Percentiles rank a stretch among this genome's conserved stretches.
Conservation (phyloP, 306 rosid genomes). For the Vigna unguiculata region DNA sequence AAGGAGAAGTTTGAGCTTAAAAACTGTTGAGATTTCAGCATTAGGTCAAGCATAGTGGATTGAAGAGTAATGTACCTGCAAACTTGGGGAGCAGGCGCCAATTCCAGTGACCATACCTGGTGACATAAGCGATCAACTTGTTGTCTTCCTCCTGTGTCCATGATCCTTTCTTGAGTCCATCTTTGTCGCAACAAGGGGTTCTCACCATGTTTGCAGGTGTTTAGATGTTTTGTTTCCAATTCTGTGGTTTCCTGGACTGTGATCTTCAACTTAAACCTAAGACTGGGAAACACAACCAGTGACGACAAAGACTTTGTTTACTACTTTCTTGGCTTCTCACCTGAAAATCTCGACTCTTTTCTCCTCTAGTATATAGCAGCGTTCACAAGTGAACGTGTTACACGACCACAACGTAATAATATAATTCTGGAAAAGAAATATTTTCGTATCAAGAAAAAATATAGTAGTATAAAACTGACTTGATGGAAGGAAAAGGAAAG, state of each 20-base stretch:
- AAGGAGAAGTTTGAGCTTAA: too few species aligned
- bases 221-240: not conserved
- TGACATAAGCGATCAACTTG: constrained; percentile 66
- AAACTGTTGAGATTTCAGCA: too few species aligned
- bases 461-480: not conserved
- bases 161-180: constrained; percentile 65
- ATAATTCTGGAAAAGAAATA: not conserved
- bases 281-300: not conserved
- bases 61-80: constrained; percentile 39
- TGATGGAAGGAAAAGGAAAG: not conserved
- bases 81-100: constrained; percentile 81
- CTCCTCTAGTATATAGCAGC: not conserved
- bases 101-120: constrained; percentile 76
- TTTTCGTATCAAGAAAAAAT: not conserved
- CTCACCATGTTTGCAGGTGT: constrained; percentile 54
- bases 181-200: constrained; percentile 56
- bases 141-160: constrained; percentile 80
- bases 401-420: not conserved
- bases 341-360: not conserved
- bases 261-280: not conserved
- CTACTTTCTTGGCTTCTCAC: constrained; percentile 1
- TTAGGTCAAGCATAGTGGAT: not conserved
- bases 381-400: constrained; percentile 24
- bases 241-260: not conserved
- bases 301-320: not conserved